Evolutionary conservation across 306 rosid species (phyloP), one percentile per base, ranked within the genome.

Genomic region (Alnus glutinosa): DNA sequence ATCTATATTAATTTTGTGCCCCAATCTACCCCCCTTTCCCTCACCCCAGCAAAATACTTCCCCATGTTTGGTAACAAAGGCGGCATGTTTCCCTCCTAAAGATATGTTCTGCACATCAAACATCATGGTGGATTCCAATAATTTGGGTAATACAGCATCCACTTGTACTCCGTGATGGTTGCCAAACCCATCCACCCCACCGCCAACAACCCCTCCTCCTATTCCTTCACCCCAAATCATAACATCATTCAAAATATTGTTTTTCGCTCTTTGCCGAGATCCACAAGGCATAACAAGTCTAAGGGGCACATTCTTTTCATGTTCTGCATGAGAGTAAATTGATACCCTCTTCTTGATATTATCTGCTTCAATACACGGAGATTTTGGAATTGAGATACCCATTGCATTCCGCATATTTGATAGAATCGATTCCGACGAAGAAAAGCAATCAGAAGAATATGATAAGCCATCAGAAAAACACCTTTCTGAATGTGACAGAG

Each of bases 31-130:
- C 58, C 88, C 84, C 69, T 80, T 88, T 57, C 88, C 97, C 72
- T 90, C 84, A 78, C 98, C 98, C 98, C 98, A 93, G 68, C 97
- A 87, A 58, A 89, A 93, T 75, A 93, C 88, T 82, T 93, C 98
- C 78, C 98, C 98, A 73, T 86, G 91, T 80, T 88, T 90, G 58
- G 98, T 91, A 78, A 87, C 91, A 59, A 93, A 71, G 39, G 93
- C 95, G 47, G 97, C 91, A 61, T 93, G 98, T 77, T 91, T 93
- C 75, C 90, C 92, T 82, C 95, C 98, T 70, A 93, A 78, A 46
- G 93, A 89, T 80, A 93, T 71, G 73, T 75, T 89, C 68, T 86
- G 79, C 52, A 91, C 89, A 79, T 93, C 97, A 78, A 91, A 83
- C 93, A 82, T 89, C 54, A 78, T 70, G 23, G 93, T 86, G 23